Evolutionary conservation across 345 rosid species (phyloP), one percentile per base, ranked within the genome.

Genomic region (Firmiana major): DNA sequence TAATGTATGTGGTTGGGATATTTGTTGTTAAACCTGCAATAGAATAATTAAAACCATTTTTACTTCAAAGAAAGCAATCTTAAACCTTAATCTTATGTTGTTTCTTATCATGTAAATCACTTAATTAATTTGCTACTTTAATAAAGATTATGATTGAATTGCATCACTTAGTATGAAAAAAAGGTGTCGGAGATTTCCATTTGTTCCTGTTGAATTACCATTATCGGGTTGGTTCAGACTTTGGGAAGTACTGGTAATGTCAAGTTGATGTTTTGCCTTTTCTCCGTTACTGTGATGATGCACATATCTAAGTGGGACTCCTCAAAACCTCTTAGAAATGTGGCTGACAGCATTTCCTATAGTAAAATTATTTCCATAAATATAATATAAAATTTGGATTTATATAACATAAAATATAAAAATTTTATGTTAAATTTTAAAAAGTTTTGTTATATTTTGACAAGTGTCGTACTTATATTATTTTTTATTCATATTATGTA

Each of bases 331-430:
- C 24, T 54, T n/a, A 54, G 9, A 55, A 21, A 55, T 55, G 63
- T 58, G 34, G 63, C 34, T 58, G 63, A 26, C 63, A 58, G 63
- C 63, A 58, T 58, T 58, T n/a, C n/a, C n/a, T n/a, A n/a, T n/a
- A n/a, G n/a, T n/a, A n/a, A n/a, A n/a, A n/a, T n/a, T n/a, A n/a
- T n/a, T n/a, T n/a, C n/a, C n/a, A n/a, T n/a, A n/a, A n/a, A n/a
- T n/a, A n/a, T n/a, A n/a, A n/a, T n/a, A n/a, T n/a, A n/a, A n/a
- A 31, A 31, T 31, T 31, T 31, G 34, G 1, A 3, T 31, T 31
- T 31, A 3, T 31, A 3, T 31, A 2, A 31, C 1, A 0, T 31
- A 31, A 31, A 31, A 31, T 3, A 31, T 3, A 31, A n/a, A 31
- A 31, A 31, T 31, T 31, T 31, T 31, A 31, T 31, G 34, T 31